Percentiles rank a stretch among this genome's conserved stretches.
Evolutionary conservation across 179 eudicot species (phyloP).

Genomic region (Spinacia oleracea): DNA sequence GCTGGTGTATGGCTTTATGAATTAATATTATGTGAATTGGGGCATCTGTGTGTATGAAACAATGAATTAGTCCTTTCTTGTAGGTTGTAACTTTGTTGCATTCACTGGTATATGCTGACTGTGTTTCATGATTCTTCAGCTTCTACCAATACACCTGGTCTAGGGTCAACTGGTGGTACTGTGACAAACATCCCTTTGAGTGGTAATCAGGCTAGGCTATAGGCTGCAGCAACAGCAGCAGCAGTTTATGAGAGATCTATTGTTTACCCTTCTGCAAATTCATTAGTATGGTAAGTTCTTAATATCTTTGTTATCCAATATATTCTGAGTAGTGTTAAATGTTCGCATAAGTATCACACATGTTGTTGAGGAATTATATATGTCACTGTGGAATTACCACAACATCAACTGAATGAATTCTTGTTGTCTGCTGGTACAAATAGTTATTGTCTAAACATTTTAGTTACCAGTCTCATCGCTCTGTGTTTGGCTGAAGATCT

Average conservation of each 20-base stretch:
- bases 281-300: conserved; percentile 58
- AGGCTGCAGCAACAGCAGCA: too few species aligned
- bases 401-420: too few species aligned
- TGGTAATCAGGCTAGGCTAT: too few species aligned
- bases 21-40: too few species aligned
- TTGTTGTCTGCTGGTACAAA: background rate
- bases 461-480: background rate
- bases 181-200: conserved; percentile 45
- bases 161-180: conserved; percentile 48
- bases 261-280: conserved; percentile 74
- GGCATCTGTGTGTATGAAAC: too few species aligned
- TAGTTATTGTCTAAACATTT: background rate
- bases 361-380: background rate
- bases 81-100: conserved; percentile 16
- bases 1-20: too few species aligned
- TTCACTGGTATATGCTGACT: conserved; percentile 2
- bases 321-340: background rate
- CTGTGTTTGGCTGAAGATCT: background rate
- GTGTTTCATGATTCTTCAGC: too few species aligned
- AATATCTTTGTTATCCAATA: conserved; percentile 1
- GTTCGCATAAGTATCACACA: background rate
- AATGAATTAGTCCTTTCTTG: background rate
- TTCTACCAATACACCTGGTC: conserved; percentile 46
- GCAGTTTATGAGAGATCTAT: too few species aligned
- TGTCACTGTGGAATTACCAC: background rate